Percentiles rank a stretch among this genome's conserved stretches.
phyloP scores from a whole-genome alignment of 2,329 filamentous ascomycete species.

The Xylariaceae sp. region DNA sequence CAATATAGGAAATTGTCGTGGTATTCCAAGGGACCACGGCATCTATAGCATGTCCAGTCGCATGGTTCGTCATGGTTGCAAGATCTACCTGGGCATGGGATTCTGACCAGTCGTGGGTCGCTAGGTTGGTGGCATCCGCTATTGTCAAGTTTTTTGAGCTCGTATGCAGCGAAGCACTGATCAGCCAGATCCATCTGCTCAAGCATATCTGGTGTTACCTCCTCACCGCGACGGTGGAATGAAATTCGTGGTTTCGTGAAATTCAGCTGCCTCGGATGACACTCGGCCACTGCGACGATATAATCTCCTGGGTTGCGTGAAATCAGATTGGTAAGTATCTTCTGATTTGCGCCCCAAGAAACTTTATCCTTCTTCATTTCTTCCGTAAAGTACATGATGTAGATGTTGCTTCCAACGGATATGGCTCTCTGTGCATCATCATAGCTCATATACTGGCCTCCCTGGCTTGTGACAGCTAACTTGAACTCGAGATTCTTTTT shows the following conservation, averaged over 20 bases:
- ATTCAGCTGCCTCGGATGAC: neutral
- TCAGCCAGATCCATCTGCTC: conserved; percentile 7
- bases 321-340: conserved; percentile 6
- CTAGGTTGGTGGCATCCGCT: neutral
- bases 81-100: conserved; percentile 1
- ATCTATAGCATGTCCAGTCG: conserved; percentile 12
- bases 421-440: conserved; percentile 1
- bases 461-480: neutral
- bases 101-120: conserved; percentile 2
- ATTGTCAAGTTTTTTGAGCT: neutral
- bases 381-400: conserved; percentile 9
- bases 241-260: conserved; percentile 1
- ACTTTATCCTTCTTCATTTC: conserved; percentile 1
- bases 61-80: neutral
- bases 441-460: conserved; percentile 2
- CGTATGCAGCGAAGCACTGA: conserved; percentile 5
- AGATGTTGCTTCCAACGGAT: conserved; percentile 8
- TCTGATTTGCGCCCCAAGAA: conserved; percentile 2
- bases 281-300: conserved; percentile 8
- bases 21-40: conserved; percentile 8
- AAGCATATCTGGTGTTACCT: conserved; percentile 2
- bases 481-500: neutral
- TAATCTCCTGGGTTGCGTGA: conserved; percentile 12
- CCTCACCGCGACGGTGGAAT: conserved; percentile 3
- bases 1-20: conserved; percentile 2